Evolutionary conservation across 371 early-diverging fungal species (phyloP).

Genomic region (Mycotypha africana): DNA sequence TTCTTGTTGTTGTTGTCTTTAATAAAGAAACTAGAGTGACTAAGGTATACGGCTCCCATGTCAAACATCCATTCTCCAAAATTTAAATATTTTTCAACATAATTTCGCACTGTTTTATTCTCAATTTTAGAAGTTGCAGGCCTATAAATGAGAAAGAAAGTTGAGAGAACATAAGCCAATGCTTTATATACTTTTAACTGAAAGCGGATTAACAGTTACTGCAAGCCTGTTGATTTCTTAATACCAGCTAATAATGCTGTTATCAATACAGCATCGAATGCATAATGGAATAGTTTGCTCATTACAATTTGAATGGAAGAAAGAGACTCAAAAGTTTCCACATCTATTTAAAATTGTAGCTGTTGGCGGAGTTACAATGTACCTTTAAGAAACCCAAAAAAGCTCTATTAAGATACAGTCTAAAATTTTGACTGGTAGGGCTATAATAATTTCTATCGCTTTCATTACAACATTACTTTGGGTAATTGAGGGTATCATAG

Average conservation of each 20-base stretch:
- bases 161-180: not conserved
- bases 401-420: too few relatives aligned
- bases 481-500: too few relatives aligned
- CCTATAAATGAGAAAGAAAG: constrained; percentile 13
- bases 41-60: constrained; percentile 50
- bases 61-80: constrained; percentile 68
- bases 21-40: constrained; percentile 57
- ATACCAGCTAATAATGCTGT: constrained; percentile 75
- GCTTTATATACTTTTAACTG: not conserved
- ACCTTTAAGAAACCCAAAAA: too few relatives aligned
- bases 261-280: constrained; percentile 67
- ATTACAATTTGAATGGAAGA: constrained; percentile 7
- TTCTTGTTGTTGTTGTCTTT: constrained; percentile 31
- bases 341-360: too few relatives aligned
- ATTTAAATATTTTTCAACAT: constrained; percentile 56
- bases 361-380: too few relatives aligned
- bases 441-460: too few relatives aligned
- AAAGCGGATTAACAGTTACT: constrained; percentile 27
- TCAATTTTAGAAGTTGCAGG: constrained; percentile 54
- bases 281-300: constrained; percentile 57
- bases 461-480: too few relatives aligned
- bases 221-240: constrained; percentile 61
- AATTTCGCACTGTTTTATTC: constrained; percentile 43
- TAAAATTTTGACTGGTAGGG: too few relatives aligned
- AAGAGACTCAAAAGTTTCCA: too few relatives aligned